A percentile compares a stretch with the other conserved stretches of the same genome.
phyloP scores from a whole-genome alignment of 2,329 filamentous ascomycete genomes.

The Exophiala viscosa region DNA sequence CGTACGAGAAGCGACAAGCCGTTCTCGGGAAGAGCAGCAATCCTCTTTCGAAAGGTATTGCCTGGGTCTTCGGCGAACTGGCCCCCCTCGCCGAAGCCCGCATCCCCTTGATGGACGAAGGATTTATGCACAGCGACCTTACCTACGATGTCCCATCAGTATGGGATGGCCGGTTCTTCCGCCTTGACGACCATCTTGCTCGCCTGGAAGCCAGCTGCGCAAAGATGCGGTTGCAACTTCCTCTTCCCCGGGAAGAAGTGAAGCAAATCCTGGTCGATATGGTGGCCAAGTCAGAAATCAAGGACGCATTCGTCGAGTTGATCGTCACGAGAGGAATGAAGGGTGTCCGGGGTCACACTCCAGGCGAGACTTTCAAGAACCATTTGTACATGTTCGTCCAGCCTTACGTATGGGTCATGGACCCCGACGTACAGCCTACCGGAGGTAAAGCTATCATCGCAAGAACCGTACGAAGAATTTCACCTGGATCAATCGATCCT shows the following conservation, averaged over 20 bases:
- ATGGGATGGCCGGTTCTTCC: constrained; percentile 53
- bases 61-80: constrained; percentile 46
- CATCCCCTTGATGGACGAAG: constrained; percentile 51
- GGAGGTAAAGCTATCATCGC: constrained; percentile 46
- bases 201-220: constrained; percentile 44
- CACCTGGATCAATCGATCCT: constrained; percentile 49
- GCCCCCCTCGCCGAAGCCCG: constrained; percentile 44
- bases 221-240: constrained; percentile 46
- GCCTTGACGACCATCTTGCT: constrained; percentile 49
- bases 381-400: constrained; percentile 49
- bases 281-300: constrained; percentile 46
- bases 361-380: constrained; percentile 36
- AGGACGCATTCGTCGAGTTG: constrained; percentile 50
- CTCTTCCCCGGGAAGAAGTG: constrained; percentile 41
- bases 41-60: constrained; percentile 44
- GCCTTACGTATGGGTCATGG: constrained; percentile 52
- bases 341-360: constrained; percentile 37
- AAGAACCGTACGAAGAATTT: constrained; percentile 44
- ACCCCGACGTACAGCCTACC: constrained; percentile 39
- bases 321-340: constrained; percentile 50
- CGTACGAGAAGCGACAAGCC: constrained; percentile 34
- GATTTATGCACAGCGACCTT: constrained; percentile 52
- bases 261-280: constrained; percentile 43
- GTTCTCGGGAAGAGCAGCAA: constrained; percentile 36
- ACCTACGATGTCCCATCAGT: constrained; percentile 53